phyloP scores from a whole-genome alignment of 192 early-diverging fungal genomes.

The Gamsiella multidivaricata region DNA sequence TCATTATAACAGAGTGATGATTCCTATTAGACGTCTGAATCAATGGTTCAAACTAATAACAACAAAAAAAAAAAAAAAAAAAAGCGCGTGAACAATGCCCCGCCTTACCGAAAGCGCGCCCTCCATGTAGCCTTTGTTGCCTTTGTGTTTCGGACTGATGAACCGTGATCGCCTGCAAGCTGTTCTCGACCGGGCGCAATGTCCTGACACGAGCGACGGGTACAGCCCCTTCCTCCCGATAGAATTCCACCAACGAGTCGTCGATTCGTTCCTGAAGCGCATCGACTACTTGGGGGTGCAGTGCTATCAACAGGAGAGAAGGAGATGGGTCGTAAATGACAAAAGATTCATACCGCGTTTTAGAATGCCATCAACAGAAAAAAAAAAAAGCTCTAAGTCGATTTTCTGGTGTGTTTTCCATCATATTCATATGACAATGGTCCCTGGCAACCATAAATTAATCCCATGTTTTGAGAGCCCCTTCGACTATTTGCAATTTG shows the following conservation, averaged over 20 bases:
- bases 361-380: background rate
- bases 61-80: too few relatives aligned
- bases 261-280: constrained; percentile 31
- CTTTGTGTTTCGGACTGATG: background rate
- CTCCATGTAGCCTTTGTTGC: constrained; percentile 4
- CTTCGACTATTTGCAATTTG: background rate
- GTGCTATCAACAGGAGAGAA: constrained; percentile 19
- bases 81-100: too few relatives aligned
- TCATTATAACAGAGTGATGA: too few relatives aligned
- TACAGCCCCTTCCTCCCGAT: constrained; percentile 26
- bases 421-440: constrained; percentile 4
- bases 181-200: constrained; percentile 14
- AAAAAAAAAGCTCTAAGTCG: background rate
- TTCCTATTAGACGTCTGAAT: too few relatives aligned
- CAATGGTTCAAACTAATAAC: too few relatives aligned
- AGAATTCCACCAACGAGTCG: constrained; percentile 17
- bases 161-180: too few relatives aligned
- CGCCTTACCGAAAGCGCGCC: constrained; percentile 10
- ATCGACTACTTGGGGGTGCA: constrained; percentile 9
- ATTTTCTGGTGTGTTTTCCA: background rate
- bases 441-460: background rate
- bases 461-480: background rate
- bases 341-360: constrained; percentile 7
- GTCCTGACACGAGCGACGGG: constrained; percentile 32
- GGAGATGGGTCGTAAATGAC: background rate